A percentile compares a stretch with the other conserved stretches of the same genome.
These are phyloP conservation scores for Corylus avellana DNA, from an alignment of 306 rosid species.

Conservation along the genomic window DNA sequence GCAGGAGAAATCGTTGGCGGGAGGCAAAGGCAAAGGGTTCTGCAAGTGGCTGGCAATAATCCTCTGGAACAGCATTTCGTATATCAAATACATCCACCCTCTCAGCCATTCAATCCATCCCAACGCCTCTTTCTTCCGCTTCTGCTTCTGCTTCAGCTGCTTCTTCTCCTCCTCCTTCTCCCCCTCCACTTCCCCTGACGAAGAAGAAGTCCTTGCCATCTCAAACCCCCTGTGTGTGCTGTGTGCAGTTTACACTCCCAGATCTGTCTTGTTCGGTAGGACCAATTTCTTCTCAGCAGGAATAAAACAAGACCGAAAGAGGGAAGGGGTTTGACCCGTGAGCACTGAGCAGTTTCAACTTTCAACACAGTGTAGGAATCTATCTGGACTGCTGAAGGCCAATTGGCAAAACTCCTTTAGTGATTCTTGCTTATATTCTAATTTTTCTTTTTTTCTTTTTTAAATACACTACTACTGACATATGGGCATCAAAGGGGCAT, in stretches of 20 bases:
- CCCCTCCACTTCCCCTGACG: slow-evolving; percentile 33
- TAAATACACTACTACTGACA: too few species aligned
- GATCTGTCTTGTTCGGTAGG: background rate
- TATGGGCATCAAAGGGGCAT: too few species aligned
- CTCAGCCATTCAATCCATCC: slow-evolving; percentile 93
- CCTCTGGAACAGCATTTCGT: slow-evolving; percentile 88
- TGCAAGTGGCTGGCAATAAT: slow-evolving; percentile 83
- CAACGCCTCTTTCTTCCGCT: slow-evolving; percentile 53
- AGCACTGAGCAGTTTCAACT: too few species aligned
- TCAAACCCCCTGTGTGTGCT: slow-evolving; percentile 7
- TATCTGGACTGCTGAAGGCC: too few species aligned
- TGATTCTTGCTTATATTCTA: too few species aligned
- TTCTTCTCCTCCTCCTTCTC: background rate
- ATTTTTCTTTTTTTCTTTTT: too few species aligned
- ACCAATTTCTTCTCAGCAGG: too few species aligned
- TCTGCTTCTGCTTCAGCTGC: background rate
- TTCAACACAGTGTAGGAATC: too few species aligned
- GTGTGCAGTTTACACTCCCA: background rate
- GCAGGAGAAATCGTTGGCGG: slow-evolving; percentile 72
- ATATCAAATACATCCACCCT: slow-evolving; percentile 62
- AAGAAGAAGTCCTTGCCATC: slow-evolving; percentile 52
- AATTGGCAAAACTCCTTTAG: too few species aligned
- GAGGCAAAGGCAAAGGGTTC: slow-evolving; percentile 89
- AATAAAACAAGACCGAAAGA: too few species aligned
- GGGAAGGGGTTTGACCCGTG: too few species aligned